Evolutionary conservation across 768 basidiomycete species (phyloP).

Genomic region (Tephrocybe rancida): DNA sequence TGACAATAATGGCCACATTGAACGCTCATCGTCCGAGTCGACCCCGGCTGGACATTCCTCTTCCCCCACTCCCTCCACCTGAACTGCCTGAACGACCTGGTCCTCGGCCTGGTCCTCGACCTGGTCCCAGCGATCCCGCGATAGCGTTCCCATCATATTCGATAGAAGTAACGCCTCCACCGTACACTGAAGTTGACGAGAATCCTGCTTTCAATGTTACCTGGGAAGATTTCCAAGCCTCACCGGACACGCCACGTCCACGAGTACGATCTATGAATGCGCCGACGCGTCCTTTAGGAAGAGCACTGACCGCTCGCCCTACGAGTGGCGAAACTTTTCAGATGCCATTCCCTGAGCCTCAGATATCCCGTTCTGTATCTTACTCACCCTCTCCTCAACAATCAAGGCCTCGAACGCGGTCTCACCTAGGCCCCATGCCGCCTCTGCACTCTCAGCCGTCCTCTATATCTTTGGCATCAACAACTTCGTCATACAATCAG

Average conservation of each 20-base stretch:
- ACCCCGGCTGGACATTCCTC: background rate
- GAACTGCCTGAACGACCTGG: background rate
- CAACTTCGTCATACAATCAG: constrained; percentile 38
- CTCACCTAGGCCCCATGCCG: constrained; percentile 32
- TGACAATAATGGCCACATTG: background rate
- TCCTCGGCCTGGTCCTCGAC: background rate
- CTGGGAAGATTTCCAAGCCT: constrained; percentile 32
- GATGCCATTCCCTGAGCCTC: constrained; percentile 55
- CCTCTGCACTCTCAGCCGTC: constrained; percentile 26
- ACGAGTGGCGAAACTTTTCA: constrained; percentile 17
- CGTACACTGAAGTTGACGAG: constrained; percentile 17
- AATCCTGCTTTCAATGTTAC: constrained; percentile 28
- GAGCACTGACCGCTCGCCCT: constrained; percentile 39
- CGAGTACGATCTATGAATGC: constrained; percentile 34
- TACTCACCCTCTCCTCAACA: constrained; percentile 29
- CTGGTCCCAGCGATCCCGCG: constrained; percentile 3
- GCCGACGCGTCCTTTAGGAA: constrained; percentile 29
- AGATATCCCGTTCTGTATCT: constrained; percentile 50
- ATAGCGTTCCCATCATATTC: constrained; percentile 30
- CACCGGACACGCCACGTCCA: constrained; percentile 28
- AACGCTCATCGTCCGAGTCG: constrained; percentile 3
- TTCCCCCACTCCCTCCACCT: constrained; percentile 9
- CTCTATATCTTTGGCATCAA: constrained; percentile 27
- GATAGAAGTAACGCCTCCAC: constrained; percentile 26
- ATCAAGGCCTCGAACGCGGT: constrained; percentile 18